A percentile compares a stretch with the other conserved stretches of the same genome.
Conservation (phyloP, 441 rosid species). For the Arabidopsis hybrid region DNA sequence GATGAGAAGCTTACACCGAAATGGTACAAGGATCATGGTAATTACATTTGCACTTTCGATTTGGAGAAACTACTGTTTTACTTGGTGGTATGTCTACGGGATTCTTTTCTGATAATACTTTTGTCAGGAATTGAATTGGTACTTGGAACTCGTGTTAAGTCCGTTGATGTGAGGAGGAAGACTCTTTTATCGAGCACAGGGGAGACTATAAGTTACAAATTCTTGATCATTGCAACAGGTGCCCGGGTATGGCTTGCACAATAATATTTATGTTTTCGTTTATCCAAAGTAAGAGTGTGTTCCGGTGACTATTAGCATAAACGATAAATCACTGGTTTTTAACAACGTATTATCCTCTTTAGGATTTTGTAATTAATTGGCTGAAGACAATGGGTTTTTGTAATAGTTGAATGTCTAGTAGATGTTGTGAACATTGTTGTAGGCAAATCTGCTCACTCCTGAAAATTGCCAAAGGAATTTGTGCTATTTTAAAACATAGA, state of each 20-base stretch:
- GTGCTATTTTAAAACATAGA: not conserved
- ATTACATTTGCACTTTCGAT: constrained; percentile 29
- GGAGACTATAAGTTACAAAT: constrained; percentile 92
- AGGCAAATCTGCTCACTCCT: constrained; percentile 11
- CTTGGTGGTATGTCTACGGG: not conserved
- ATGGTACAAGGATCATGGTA: constrained; percentile 96
- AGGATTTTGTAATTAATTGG: not conserved
- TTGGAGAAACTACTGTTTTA: constrained; percentile 3
- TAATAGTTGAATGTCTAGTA: not conserved
- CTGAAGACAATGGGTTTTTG: not conserved
- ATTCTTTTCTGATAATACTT: constrained; percentile 19
- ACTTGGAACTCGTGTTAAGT: constrained; percentile 90
- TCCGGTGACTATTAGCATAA: not conserved
- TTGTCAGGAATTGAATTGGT: constrained; percentile 89
- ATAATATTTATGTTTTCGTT: not conserved
- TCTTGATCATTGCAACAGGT: constrained; percentile 93
- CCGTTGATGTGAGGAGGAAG: constrained; percentile 88
- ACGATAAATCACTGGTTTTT: not conserved
- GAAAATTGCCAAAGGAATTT: not conserved
- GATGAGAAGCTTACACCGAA: constrained; percentile 88
- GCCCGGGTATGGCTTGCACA: constrained; percentile 84
- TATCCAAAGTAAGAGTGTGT: constrained; percentile 5
- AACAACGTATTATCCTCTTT: not conserved
- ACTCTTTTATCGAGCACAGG: constrained; percentile 87
- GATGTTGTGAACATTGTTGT: constrained; percentile 4